phyloP scores from a whole-genome alignment of 2,329 filamentous ascomycete genomes.

The Scedosporium boydii region DNA sequence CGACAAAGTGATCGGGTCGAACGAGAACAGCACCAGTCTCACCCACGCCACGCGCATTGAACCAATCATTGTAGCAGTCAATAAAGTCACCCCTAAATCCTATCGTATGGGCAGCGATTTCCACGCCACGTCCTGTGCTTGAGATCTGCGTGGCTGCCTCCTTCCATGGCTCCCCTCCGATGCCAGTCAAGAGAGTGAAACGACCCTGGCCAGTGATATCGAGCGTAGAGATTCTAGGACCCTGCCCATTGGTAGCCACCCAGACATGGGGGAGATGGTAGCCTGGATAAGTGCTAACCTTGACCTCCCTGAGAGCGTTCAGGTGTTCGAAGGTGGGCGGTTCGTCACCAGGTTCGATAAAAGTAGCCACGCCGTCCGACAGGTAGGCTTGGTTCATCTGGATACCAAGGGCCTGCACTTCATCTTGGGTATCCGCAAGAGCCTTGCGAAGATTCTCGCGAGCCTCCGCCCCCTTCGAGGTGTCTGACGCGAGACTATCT shows the following conservation, averaged over 20 bases:
- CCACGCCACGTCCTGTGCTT: neutral
- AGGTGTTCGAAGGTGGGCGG: neutral
- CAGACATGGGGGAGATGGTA: slow-evolving; percentile 44
- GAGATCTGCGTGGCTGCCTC: slow-evolving; percentile 24
- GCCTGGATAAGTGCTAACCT: slow-evolving; percentile 41
- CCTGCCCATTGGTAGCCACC: slow-evolving; percentile 24
- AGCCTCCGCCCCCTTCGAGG: slow-evolving; percentile 22
- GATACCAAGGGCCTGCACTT: slow-evolving; percentile 40
- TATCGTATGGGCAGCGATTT: slow-evolving; percentile 26
- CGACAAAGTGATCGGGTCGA: slow-evolving; percentile 40
- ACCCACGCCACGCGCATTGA: slow-evolving; percentile 31
- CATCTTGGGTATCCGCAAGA: slow-evolving; percentile 26
- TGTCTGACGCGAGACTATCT: slow-evolving; percentile 22
- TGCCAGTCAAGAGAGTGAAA: slow-evolving; percentile 33
- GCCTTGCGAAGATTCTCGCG: slow-evolving; percentile 26
- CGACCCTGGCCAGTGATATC: slow-evolving; percentile 40
- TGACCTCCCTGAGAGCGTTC: slow-evolving; percentile 24
- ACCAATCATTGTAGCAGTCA: slow-evolving; percentile 45
- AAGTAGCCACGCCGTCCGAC: slow-evolving; percentile 22
- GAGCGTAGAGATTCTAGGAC: slow-evolving; percentile 12
- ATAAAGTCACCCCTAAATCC: slow-evolving; percentile 42
- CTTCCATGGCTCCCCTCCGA: slow-evolving; percentile 39
- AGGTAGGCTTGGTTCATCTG: slow-evolving; percentile 46
- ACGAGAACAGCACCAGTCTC: slow-evolving; percentile 42
- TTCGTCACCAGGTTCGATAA: slow-evolving; percentile 11